phyloP scores from a whole-genome alignment of 192 early-diverging fungal genomes.

The Physocladia obscura region DNA sequence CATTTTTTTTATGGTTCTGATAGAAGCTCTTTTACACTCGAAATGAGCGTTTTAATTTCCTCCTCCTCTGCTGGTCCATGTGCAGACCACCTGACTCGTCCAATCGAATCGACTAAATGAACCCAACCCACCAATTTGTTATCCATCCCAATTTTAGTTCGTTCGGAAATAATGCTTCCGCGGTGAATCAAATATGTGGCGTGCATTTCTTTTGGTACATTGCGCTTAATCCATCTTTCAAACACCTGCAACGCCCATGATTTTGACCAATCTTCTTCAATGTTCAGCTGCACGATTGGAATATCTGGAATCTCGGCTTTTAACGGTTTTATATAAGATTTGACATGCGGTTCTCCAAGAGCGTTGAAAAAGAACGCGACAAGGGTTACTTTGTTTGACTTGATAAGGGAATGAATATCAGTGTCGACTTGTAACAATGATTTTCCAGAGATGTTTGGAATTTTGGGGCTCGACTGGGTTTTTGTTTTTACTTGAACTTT shows the following conservation, averaged over 20 bases:
- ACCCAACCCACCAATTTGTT: constrained; percentile 53
- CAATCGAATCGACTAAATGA: constrained; percentile 43
- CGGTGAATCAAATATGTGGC: constrained; percentile 40
- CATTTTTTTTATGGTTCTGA: background rate
- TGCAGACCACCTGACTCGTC: constrained; percentile 47
- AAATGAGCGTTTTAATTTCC: constrained; percentile 40
- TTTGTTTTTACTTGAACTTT: too few relatives aligned
- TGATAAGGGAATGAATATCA: constrained; percentile 30
- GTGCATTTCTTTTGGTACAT: constrained; percentile 30
- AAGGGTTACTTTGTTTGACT: constrained; percentile 24
- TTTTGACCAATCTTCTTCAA: constrained; percentile 46
- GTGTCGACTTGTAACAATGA: constrained; percentile 32
- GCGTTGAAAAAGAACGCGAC: constrained; percentile 45
- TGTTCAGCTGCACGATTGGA: constrained; percentile 36
- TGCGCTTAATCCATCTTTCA: constrained; percentile 32
- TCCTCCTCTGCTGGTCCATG: constrained; percentile 45
- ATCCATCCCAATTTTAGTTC: constrained; percentile 38
- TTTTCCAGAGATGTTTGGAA: constrained; percentile 36
- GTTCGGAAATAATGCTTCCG: constrained; percentile 31
- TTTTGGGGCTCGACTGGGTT: constrained; percentile 20
- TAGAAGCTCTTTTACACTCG: constrained; percentile 14
- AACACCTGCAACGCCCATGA: constrained; percentile 34
- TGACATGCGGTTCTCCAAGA: constrained; percentile 44
- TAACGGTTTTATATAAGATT: constrained; percentile 12
- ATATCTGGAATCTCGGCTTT: constrained; percentile 17